Conservation (phyloP, 164 flowering plant genomes). For the Liquidambar formosana region DNA sequence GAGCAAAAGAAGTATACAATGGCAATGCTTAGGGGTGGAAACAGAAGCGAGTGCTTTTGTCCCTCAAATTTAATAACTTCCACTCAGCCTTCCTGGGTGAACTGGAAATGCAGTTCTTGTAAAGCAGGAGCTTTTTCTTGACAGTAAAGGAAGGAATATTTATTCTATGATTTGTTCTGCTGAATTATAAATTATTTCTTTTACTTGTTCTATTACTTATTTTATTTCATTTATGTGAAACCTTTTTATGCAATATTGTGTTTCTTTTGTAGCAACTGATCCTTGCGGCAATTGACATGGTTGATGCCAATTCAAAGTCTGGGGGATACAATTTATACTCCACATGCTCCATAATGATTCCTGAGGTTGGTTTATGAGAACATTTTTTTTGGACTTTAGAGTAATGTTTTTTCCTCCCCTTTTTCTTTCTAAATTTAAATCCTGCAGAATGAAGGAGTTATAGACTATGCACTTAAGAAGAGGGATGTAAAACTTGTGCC, state of each 20-base stretch:
- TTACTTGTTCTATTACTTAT: too few species aligned
- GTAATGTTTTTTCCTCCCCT: neutral
- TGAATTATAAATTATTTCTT: slow-evolving; percentile 7
- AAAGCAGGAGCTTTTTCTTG: too few species aligned
- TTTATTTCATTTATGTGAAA: too few species aligned
- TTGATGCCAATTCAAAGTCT: slow-evolving; percentile 93
- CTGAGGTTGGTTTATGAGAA: slow-evolving; percentile 65
- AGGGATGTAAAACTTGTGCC: slow-evolving; percentile 91
- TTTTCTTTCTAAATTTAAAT: slow-evolving; percentile 4
- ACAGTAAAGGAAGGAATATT: neutral
- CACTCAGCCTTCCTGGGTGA: too few species aligned
- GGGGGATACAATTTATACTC: slow-evolving; percentile 97
- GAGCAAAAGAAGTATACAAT: too few species aligned
- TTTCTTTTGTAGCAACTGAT: slow-evolving; percentile 79
- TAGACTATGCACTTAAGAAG: slow-evolving; percentile 90
- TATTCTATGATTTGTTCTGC: neutral
- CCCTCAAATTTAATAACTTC: too few species aligned
- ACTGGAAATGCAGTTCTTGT: too few species aligned
- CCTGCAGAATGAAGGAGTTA: slow-evolving; percentile 95
- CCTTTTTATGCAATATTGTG: too few species aligned
- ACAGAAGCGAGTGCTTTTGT: neutral
- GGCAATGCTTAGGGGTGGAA: too few species aligned
- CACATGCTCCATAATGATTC: slow-evolving; percentile 93
- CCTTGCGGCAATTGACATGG: slow-evolving; percentile 98
- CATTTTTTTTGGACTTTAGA: neutral